Conservation (phyloP, 768 basidiomycete species). For the Gautieria morchelliformis region DNA sequence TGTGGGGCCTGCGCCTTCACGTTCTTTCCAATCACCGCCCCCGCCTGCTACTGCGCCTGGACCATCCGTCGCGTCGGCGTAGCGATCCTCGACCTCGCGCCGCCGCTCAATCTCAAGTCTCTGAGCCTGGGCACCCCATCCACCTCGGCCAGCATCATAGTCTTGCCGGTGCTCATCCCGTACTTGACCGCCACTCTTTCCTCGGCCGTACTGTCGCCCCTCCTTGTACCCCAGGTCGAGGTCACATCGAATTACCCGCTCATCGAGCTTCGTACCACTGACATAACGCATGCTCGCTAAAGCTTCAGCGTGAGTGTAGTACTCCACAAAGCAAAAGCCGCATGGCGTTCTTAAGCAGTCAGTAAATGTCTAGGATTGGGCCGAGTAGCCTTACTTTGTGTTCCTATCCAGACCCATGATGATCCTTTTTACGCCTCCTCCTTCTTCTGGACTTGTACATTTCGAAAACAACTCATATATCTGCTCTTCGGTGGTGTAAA, state of each 20-base stretch:
- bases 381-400: slow-evolving; percentile 44
- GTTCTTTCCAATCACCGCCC: slow-evolving; percentile 78
- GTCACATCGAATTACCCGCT: slow-evolving; percentile 96
- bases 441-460: slow-evolving; percentile 78
- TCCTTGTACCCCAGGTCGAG: slow-evolving; percentile 95
- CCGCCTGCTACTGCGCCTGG: slow-evolving; percentile 77
- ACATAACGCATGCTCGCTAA: slow-evolving; percentile 88
- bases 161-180: slow-evolving; percentile 96
- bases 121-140: slow-evolving; percentile 87
- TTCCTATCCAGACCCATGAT: slow-evolving; percentile 93
- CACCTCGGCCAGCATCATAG: slow-evolving; percentile 93
- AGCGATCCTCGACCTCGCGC: slow-evolving; percentile 79
- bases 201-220: slow-evolving; percentile 93
- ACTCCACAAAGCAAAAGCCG: slow-evolving; percentile 94
- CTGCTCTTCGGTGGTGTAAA: slow-evolving; percentile 93
- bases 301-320: slow-evolving; percentile 91
- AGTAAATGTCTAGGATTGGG: neutral
- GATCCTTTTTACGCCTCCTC: slow-evolving; percentile 85
- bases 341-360: slow-evolving; percentile 63
- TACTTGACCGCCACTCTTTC: slow-evolving; percentile 94
- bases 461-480: slow-evolving; percentile 90
- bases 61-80: slow-evolving; percentile 69
- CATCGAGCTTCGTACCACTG: slow-evolving; percentile 97
- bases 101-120: slow-evolving; percentile 62
- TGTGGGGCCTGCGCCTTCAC: slow-evolving; percentile 33